phyloP scores from a whole-genome alignment of 2,329 filamentous ascomycete species.

The Penicillium crustosum region DNA sequence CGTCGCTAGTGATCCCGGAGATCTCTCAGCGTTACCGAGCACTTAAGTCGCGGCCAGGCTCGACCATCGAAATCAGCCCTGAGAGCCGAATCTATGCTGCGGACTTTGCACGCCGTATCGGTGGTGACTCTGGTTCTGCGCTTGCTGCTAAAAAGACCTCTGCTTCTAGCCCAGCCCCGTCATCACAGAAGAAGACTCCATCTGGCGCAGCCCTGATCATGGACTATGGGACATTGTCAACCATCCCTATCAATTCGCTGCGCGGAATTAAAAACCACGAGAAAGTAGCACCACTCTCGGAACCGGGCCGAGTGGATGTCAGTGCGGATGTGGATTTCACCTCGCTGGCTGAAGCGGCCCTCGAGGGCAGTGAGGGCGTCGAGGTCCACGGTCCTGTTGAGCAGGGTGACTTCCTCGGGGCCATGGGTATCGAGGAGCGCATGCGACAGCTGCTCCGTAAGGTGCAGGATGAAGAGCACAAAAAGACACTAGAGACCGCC shows the following conservation, averaged over 20 bases:
- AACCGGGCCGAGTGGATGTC: conserved; percentile 81
- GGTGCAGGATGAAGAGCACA: conserved; percentile 52
- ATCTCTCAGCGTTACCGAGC: conserved; percentile 75
- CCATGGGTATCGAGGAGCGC: conserved; percentile 80
- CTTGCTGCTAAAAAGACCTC: conserved; percentile 36
- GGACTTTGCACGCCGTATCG: conserved; percentile 82
- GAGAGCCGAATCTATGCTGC: conserved; percentile 77
- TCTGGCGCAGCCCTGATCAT: conserved; percentile 90
- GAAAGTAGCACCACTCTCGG: conserved; percentile 73
- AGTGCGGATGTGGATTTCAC: conserved; percentile 93
- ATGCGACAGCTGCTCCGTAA: conserved; percentile 64
- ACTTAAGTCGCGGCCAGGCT: conserved; percentile 65
- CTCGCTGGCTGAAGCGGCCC: conserved; percentile 78
- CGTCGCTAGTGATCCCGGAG: conserved; percentile 81
- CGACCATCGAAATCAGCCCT: conserved; percentile 85
- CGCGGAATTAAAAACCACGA: conserved; percentile 81
- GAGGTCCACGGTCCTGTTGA: conserved; percentile 92
- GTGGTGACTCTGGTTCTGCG: conserved; percentile 52
- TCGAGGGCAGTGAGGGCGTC: conserved; percentile 71
- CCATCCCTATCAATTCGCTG: conserved; percentile 82
- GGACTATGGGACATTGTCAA: conserved; percentile 81
- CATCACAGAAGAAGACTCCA: conserved; percentile 59
- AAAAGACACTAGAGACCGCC: conserved; percentile 65
- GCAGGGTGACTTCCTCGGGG: conserved; percentile 74
- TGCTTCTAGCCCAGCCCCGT: conserved; percentile 18